These are phyloP conservation scores for Boletellus emodensis DNA, from an alignment of 768 basidiomycete species.

Conservation along the genomic window DNA sequence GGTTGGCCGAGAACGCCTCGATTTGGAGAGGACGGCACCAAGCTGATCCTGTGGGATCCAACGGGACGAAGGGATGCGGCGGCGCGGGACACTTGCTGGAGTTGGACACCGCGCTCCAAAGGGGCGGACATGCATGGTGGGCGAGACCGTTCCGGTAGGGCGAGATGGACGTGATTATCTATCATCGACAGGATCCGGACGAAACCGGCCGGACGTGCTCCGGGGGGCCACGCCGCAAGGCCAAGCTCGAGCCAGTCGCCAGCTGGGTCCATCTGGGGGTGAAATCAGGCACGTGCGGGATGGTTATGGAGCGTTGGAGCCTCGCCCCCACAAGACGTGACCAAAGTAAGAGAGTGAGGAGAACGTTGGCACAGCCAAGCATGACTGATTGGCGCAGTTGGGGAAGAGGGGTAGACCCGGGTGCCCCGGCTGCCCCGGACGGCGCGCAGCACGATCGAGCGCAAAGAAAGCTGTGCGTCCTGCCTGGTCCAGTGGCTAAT, in stretches of 20 bases:
- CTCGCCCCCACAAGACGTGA: neutral
- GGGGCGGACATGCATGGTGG: neutral
- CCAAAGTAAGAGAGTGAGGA: neutral
- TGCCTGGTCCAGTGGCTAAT: neutral
- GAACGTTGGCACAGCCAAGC: neutral
- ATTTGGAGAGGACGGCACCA: neutral
- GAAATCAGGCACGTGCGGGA: too few relatives aligned
- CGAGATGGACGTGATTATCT: neutral
- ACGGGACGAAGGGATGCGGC: too few relatives aligned
- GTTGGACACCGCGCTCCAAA: too few relatives aligned
- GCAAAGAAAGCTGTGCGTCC: neutral
- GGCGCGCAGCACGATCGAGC: neutral
- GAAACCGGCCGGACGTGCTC: neutral
- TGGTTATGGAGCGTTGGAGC: neutral
- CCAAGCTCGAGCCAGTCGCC: neutral
- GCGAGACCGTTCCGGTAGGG: neutral
- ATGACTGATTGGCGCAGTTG: neutral
- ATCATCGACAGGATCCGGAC: neutral
- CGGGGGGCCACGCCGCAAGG: neutral
- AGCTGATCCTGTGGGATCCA: too few relatives aligned
- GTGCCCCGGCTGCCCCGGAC: neutral
- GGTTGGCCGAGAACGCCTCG: conserved; percentile 1
- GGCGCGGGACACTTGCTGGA: too few relatives aligned
- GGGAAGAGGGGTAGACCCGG: neutral
- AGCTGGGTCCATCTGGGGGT: too few relatives aligned